These are phyloP conservation scores for Russula griseocarnosa DNA, from an alignment of 768 basidiomycete genomes.

Conservation along the genomic window DNA sequence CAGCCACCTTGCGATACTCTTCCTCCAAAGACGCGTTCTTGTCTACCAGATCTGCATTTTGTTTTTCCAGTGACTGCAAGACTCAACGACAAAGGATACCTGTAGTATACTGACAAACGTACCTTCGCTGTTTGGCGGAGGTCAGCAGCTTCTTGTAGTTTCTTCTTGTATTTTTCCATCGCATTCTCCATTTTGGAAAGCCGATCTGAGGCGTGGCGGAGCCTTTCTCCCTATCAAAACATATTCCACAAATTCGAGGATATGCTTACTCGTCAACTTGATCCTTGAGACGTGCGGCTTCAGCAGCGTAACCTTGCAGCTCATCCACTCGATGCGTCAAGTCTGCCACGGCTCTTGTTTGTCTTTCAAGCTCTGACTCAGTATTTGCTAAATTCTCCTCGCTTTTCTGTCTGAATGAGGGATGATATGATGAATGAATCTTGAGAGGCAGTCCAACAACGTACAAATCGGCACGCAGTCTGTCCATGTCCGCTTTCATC, in stretches of 20 bases:
- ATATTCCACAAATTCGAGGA: slow-evolving; percentile 7
- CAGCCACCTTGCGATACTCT: slow-evolving; percentile 81
- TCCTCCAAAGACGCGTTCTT: slow-evolving; percentile 90
- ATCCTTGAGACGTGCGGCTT: slow-evolving; percentile 79
- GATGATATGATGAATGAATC: slow-evolving; percentile 32
- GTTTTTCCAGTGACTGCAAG: slow-evolving; percentile 76
- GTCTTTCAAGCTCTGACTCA: slow-evolving; percentile 81
- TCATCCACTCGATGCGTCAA: slow-evolving; percentile 79
- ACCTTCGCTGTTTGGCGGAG: slow-evolving; percentile 84
- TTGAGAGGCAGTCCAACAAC: slow-evolving; percentile 34
- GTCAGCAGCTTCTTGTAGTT: slow-evolving; percentile 91
- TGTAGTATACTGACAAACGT: slow-evolving; percentile 28
- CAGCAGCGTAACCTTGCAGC: slow-evolving; percentile 69
- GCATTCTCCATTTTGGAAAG: slow-evolving; percentile 94
- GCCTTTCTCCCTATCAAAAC: slow-evolving; percentile 43
- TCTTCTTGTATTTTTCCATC: slow-evolving; percentile 98
- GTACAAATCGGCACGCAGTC: slow-evolving; percentile 79
- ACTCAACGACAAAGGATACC: neutral
- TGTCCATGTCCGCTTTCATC: slow-evolving; percentile 76
- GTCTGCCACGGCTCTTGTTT: slow-evolving; percentile 61
- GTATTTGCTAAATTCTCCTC: slow-evolving; percentile 85
- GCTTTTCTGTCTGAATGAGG: slow-evolving; percentile 73
- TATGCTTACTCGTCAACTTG: slow-evolving; percentile 84
- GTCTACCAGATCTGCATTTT: slow-evolving; percentile 89
- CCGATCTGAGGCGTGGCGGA: slow-evolving; percentile 87